phyloP scores from a whole-genome alignment of 129 eudicot species.

The Chrysanthemum seticuspe region DNA sequence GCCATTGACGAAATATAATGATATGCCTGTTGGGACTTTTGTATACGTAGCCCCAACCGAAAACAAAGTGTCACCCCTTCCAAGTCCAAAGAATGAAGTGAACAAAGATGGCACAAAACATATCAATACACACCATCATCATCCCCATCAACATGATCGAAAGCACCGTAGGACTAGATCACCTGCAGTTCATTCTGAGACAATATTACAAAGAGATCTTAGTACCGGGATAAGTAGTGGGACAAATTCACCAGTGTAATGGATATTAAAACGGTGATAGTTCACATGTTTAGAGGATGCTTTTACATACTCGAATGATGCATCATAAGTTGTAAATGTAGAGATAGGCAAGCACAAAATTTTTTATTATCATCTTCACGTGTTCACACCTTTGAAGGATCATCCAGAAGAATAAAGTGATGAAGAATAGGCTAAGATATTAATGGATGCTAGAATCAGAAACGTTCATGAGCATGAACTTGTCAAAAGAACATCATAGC shows the following conservation, averaged over 20 bases:
- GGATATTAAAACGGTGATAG: neutral
- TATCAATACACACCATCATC: slow-evolving; percentile 32
- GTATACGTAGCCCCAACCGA: slow-evolving; percentile 59
- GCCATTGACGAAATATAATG: slow-evolving; percentile 47
- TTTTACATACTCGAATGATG: no score
- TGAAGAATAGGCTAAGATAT: no score
- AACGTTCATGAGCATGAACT: no score
- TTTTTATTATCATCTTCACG: no score
- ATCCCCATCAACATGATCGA: slow-evolving; percentile 35
- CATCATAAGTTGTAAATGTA: no score
- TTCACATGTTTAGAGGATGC: no score
- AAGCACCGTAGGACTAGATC: slow-evolving; percentile 38
- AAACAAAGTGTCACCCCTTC: slow-evolving; percentile 13
- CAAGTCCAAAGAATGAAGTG: slow-evolving; percentile 20
- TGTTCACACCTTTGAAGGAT: no score
- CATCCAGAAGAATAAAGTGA: no score
- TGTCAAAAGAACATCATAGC: no score
- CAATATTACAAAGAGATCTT: slow-evolving; percentile 15
- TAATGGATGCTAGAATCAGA: no score
- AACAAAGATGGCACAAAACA: slow-evolving; percentile 29
- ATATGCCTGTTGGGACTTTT: slow-evolving; percentile 49
- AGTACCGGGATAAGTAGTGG: neutral
- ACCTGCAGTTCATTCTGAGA: slow-evolving; percentile 31
- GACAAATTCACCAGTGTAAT: slow-evolving; percentile 29
- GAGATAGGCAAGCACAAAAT: no score